These are phyloP conservation scores for Sphenostylis stenocarpa DNA, from an alignment of 306 rosid species.

Conservation along the genomic window DNA sequence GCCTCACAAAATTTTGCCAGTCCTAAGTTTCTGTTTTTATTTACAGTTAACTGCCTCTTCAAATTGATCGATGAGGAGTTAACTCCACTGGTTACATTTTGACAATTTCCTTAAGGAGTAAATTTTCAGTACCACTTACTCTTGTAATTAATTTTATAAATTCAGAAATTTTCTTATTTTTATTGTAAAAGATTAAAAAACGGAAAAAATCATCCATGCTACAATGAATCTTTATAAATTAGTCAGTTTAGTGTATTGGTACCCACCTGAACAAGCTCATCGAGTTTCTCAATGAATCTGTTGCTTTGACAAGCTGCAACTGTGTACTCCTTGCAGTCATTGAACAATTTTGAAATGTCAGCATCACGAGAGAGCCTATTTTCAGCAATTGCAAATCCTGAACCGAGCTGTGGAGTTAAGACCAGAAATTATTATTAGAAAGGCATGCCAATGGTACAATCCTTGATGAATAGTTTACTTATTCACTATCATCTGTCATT, in stretches of 20 bases:
- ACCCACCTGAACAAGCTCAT: constrained; percentile 84
- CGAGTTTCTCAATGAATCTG: constrained; percentile 65
- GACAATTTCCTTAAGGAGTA: background rate
- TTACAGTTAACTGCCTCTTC: background rate
- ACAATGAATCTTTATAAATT: background rate
- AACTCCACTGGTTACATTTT: background rate
- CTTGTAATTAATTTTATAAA: background rate
- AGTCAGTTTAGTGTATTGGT: constrained; percentile 14
- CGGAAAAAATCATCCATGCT: background rate
- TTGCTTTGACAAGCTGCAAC: constrained; percentile 57
- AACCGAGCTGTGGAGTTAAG: constrained; percentile 72
- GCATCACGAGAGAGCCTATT: constrained; percentile 44
- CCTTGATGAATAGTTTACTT: background rate
- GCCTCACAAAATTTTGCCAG: constrained; percentile 1
- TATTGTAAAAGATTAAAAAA: background rate
- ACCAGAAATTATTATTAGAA: constrained; percentile 43
- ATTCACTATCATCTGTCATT: background rate
- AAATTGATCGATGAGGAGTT: constrained; percentile 10
- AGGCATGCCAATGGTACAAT: constrained; percentile 13
- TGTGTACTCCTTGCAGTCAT: constrained; percentile 77
- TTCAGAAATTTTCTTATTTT: background rate
- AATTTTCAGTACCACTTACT: background rate
- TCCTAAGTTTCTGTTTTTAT: background rate
- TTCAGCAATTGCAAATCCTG: constrained; percentile 80
- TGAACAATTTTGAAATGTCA: constrained; percentile 68